These are phyloP conservation scores for Ceriops zippeliana DNA, from an alignment of 345 rosid genomes.

Conservation along the genomic window DNA sequence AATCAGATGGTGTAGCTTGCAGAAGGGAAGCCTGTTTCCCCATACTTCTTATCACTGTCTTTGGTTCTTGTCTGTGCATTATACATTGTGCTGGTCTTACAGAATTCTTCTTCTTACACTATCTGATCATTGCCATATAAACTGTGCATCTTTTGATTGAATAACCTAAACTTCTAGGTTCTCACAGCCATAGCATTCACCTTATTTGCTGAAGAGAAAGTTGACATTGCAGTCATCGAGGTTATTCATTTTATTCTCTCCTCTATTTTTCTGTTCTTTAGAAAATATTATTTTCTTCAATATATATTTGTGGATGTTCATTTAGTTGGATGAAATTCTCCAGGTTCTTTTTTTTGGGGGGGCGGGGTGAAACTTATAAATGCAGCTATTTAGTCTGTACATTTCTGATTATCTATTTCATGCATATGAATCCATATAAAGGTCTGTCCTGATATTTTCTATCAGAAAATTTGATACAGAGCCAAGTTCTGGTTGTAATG, in stretches of 20 bases:
- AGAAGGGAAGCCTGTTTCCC: not conserved
- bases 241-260: slow-evolving; percentile 19
- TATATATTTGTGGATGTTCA: not conserved
- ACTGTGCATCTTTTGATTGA: not conserved
- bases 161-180: slow-evolving; percentile 42
- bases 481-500: not conserved
- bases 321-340: not conserved
- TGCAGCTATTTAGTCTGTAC: not conserved
- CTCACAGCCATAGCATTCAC: slow-evolving; percentile 76
- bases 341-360: not conserved
- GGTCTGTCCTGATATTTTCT: not conserved
- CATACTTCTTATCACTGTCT: too few relatives aligned
- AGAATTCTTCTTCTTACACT: not conserved
- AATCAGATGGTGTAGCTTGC: not conserved
- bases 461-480: not conserved
- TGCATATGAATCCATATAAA: not conserved
- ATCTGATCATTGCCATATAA: not conserved
- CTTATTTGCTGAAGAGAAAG: slow-evolving; percentile 61
- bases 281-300: not conserved
- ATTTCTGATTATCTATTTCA: not conserved
- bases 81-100: not conserved
- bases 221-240: slow-evolving; percentile 86
- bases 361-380: too few relatives aligned
- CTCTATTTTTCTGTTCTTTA: not conserved
- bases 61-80: not conserved